Evolutionary conservation across 192 early-diverging fungal species (phyloP).

Genomic region (Backusella liffmaniae): DNA sequence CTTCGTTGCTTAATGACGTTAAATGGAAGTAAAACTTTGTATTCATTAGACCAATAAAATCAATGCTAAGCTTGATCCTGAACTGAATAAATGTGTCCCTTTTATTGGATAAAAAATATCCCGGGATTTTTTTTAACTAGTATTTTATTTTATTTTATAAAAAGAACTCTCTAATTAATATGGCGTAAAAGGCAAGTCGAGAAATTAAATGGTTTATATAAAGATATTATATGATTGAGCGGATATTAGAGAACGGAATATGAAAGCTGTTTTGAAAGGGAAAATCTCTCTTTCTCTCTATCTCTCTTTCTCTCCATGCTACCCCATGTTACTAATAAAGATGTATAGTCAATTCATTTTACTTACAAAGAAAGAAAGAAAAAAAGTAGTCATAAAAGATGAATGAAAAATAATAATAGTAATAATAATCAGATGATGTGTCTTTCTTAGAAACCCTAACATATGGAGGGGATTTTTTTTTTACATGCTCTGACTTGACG

Average conservation of each 20-base stretch:
- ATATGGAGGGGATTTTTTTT: background rate
- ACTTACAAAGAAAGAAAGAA: too few relatives aligned
- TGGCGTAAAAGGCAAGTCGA: background rate
- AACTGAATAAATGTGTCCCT: background rate
- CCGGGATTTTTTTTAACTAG: background rate
- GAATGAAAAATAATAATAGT: too few relatives aligned
- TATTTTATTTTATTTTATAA: background rate
- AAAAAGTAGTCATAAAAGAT: too few relatives aligned
- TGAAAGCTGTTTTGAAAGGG: background rate
- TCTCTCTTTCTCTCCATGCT: too few relatives aligned
- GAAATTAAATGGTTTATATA: constrained; percentile 2
- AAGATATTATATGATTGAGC: background rate
- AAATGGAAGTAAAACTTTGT: background rate
- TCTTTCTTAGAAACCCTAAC: background rate
- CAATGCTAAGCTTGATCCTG: background rate
- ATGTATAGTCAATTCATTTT: too few relatives aligned
- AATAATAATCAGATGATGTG: too few relatives aligned
- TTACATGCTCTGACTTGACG: background rate
- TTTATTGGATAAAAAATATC: constrained; percentile 3
- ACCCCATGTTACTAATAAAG: too few relatives aligned
- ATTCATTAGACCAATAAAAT: background rate
- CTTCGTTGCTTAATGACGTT: background rate
- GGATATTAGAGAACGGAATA: background rate
- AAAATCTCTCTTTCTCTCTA: background rate
- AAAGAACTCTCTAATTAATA: background rate